Evolutionary conservation across 208 protist species (phyloP).

Genomic region (Angomonas deanei): DNA sequence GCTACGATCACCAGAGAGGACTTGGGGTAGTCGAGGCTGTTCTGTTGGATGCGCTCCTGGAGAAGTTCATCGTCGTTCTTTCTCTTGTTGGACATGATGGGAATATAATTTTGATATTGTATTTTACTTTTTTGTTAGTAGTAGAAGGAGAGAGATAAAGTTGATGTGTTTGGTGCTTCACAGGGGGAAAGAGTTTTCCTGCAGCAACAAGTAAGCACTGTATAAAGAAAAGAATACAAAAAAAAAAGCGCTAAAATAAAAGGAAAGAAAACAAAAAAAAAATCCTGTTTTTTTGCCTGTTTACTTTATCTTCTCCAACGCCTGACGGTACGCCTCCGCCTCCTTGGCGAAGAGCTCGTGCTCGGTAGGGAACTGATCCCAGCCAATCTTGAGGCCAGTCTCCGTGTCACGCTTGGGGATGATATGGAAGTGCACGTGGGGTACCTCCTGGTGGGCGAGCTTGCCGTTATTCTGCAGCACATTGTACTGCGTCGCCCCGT

Average conservation of each 20-base stretch:
- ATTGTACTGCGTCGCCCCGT: conserved; percentile 81
- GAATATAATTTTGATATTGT: conserved; percentile 5
- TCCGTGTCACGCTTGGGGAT: conserved; percentile 76
- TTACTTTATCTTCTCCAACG: conserved; percentile 47
- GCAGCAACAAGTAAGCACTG: neutral
- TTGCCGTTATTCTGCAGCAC: conserved; percentile 92
- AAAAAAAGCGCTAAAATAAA: conserved; percentile 5
- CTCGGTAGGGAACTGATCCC: conserved; percentile 58
- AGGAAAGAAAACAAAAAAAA: neutral
- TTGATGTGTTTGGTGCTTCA: too few relatives aligned
- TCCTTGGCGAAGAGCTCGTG: conserved; percentile 55
- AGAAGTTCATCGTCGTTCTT: conserved; percentile 65
- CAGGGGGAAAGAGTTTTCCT: too few relatives aligned
- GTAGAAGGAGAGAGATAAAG: neutral
- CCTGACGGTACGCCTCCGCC: conserved; percentile 51
- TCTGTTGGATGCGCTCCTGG: conserved; percentile 78
- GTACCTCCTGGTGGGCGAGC: conserved; percentile 89
- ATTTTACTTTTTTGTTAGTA: neutral
- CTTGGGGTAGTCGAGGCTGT: conserved; percentile 80
- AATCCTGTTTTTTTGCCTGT: conserved; percentile 15
- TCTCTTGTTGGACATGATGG: conserved; percentile 2
- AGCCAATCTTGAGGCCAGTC: conserved; percentile 63
- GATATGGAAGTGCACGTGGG: conserved; percentile 93
- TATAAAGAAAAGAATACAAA: conserved; percentile 2
- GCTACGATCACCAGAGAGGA: conserved; percentile 53